Percentiles rank a stretch among this genome's conserved stretches.
Conservation (phyloP, 208 protist species). For the Balamuthia mandrillaris region DNA sequence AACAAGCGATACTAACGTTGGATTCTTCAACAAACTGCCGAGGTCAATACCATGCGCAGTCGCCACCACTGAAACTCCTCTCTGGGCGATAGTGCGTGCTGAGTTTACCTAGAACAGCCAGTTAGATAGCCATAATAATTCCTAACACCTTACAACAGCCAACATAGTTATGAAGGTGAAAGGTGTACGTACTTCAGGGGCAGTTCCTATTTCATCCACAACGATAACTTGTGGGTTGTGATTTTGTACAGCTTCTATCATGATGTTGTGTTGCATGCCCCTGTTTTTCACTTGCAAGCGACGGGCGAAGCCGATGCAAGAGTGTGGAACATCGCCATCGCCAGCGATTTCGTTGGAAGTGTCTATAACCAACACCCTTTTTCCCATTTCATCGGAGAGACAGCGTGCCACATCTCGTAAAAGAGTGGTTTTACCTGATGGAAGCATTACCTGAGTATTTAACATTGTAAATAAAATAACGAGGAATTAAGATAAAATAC, state of each 20-base stretch:
- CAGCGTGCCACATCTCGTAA: conserved; percentile 15
- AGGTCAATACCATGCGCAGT: conserved; percentile 15
- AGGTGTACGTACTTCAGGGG: conserved; percentile 5
- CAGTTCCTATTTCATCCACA: conserved; percentile 32
- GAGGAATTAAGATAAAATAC: no score
- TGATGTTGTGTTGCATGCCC: neutral
- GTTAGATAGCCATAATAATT: neutral
- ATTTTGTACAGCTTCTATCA: conserved; percentile 39
- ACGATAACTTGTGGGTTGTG: conserved; percentile 41
- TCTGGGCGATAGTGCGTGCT: no score
- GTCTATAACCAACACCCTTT: conserved; percentile 19
- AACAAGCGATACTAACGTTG: neutral
- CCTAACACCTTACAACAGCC: neutral
- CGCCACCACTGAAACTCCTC: conserved; percentile 25
- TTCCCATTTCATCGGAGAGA: conserved; percentile 9
- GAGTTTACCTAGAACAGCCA: no score
- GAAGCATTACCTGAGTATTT: no score
- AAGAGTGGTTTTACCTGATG: conserved; percentile 40
- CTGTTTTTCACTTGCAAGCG: neutral
- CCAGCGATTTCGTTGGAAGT: conserved; percentile 43
- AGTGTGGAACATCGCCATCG: conserved; percentile 26
- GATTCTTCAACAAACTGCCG: conserved; percentile 4
- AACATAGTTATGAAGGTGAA: conserved; percentile 30
- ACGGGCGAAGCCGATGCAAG: conserved; percentile 1
- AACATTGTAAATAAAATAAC: no score